Conservation (phyloP, 108 stramenopile genomes). For the Nitzschia sp. region DNA sequence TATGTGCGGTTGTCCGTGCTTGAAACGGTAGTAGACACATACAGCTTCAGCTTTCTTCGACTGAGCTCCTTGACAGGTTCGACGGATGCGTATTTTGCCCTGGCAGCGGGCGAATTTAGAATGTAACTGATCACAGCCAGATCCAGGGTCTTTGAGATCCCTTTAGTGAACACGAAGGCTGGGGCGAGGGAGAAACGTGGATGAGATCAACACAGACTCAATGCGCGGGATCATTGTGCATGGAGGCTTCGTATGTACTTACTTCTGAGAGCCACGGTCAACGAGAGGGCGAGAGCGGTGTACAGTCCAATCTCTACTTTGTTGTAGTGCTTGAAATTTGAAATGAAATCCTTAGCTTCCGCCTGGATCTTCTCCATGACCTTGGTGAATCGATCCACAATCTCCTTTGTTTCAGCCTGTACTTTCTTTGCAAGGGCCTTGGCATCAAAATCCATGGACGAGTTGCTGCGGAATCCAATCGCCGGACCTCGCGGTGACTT, state of each 20-base stretch:
- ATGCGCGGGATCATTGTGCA: not conserved
- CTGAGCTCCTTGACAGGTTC: slow-evolving; percentile 6
- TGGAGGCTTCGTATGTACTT: no score
- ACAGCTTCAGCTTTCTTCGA: not conserved
- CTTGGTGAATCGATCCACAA: not conserved
- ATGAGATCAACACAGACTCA: not conserved
- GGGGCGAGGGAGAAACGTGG: not conserved
- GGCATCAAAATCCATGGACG: slow-evolving; percentile 1
- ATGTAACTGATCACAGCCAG: slow-evolving; percentile 23
- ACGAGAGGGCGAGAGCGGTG: slow-evolving; percentile 15
- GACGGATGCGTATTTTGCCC: not conserved
- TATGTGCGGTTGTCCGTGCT: slow-evolving; percentile 27
- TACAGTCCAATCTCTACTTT: slow-evolving; percentile 27
- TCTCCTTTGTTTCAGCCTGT: slow-evolving; percentile 9
- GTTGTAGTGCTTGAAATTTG: slow-evolving; percentile 23
- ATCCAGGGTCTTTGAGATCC: slow-evolving; percentile 23
- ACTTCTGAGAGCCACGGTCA: slow-evolving; percentile 17
- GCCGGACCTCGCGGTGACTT: slow-evolving; percentile 9
- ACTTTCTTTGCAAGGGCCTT: slow-evolving; percentile 18
- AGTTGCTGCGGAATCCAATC: slow-evolving; percentile 10
- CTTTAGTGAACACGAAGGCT: slow-evolving; percentile 27
- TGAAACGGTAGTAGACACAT: slow-evolving; percentile 13
- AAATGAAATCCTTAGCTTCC: slow-evolving; percentile 15
- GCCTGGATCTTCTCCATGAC: slow-evolving; percentile 3
- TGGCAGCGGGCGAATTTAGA: slow-evolving; percentile 13